Conservation (phyloP, 495 filamentous ascomycete species). For the Daldinia concentrica region DNA sequence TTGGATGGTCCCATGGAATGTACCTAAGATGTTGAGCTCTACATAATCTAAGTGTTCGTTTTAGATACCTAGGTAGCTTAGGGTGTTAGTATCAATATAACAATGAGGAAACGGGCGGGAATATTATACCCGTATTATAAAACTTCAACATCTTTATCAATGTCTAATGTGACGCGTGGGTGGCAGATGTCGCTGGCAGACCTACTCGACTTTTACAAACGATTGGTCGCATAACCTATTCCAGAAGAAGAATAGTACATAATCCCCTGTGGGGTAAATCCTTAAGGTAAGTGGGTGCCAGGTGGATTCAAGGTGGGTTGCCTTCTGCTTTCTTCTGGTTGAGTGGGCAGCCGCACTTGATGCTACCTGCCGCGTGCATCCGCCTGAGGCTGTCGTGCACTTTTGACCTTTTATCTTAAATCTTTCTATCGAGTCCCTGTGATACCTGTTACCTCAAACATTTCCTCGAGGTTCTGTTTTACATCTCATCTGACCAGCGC, state of each 20-base stretch:
- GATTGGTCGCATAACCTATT: neutral
- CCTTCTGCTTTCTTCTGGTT: constrained; percentile 6
- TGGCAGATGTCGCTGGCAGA: neutral
- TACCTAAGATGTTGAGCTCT: neutral
- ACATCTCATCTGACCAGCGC: neutral
- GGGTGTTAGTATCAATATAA: too few relatives aligned
- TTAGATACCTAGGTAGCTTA: neutral
- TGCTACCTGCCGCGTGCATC: constrained; percentile 38
- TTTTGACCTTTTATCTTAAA: constrained; percentile 23
- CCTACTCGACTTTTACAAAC: neutral
- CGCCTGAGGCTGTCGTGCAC: constrained; percentile 24
- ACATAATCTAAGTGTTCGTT: neutral
- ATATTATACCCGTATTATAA: too few relatives aligned
- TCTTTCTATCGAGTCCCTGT: constrained; percentile 23
- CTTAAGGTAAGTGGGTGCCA: neutral
- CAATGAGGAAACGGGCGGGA: too few relatives aligned
- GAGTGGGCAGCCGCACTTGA: constrained; percentile 34
- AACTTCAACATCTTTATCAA: too few relatives aligned
- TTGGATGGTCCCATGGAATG: neutral
- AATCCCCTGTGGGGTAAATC: constrained; percentile 26
- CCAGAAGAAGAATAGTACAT: neutral
- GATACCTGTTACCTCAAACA: constrained; percentile 3
- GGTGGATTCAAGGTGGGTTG: constrained; percentile 23
- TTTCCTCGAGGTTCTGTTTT: constrained; percentile 4
- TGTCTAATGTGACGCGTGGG: too few relatives aligned